These are phyloP conservation scores for Macadamia integrifolia DNA, from an alignment of 164 flowering plant genomes.

Conservation along the genomic window DNA sequence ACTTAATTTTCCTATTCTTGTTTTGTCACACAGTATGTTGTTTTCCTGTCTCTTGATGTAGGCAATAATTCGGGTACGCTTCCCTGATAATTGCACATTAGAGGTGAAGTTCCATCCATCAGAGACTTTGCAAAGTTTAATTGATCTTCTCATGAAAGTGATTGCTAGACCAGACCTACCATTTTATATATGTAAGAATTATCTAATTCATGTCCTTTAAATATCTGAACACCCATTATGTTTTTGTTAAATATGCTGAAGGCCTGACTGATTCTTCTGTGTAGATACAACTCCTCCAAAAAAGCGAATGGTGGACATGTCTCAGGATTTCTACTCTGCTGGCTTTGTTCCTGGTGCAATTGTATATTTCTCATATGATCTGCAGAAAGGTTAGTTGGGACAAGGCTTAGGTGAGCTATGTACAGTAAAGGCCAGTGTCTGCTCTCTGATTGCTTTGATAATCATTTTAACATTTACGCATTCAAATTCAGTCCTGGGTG, in stretches of 20 bases:
- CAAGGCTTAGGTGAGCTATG: too few species aligned
- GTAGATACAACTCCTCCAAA: conserved; percentile 95
- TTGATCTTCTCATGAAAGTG: conserved; percentile 65
- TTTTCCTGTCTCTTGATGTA: conserved; percentile 22
- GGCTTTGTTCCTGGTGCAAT: conserved; percentile 95
- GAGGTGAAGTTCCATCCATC: conserved; percentile 85
- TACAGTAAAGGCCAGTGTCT: neutral
- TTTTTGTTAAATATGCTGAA: conserved; percentile 3
- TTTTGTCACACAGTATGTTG: too few species aligned
- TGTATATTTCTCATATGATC: conserved; percentile 74
- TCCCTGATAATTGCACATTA: conserved; percentile 80
- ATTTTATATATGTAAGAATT: conserved; percentile 64
- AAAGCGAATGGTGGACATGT: conserved; percentile 62
- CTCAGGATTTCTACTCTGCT: conserved; percentile 75
- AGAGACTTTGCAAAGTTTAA: conserved; percentile 64
- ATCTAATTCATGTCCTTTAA: neutral
- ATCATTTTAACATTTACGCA: neutral
- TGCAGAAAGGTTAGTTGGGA: conserved; percentile 51
- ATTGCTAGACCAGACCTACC: conserved; percentile 72
- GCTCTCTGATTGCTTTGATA: neutral
- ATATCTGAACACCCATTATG: conserved; percentile 1
- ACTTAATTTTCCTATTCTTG: neutral
- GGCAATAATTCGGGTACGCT: conserved; percentile 76
- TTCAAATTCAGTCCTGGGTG: neutral
- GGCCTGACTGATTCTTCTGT: neutral